phyloP scores from a whole-genome alignment of 306 rosid genomes.

The Vicia villosa region DNA sequence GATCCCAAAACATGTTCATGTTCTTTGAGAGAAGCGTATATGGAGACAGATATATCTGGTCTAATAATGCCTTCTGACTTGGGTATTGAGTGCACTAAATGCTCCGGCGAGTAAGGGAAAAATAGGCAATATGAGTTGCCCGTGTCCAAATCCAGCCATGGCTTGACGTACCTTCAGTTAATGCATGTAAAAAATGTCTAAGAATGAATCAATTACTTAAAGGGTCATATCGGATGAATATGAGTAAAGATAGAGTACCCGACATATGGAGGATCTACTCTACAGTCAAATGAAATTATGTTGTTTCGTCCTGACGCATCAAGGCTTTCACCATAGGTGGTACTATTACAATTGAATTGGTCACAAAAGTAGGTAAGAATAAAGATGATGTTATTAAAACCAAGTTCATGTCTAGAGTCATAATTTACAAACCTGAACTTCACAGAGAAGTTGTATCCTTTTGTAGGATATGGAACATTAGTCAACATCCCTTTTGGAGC shows the following conservation, averaged over 20 bases:
- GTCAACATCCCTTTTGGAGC: conserved; percentile 84
- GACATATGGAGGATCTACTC: conserved; percentile 81
- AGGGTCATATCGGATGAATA: conserved; percentile 16
- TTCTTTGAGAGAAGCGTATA: conserved; percentile 68
- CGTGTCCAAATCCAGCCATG: conserved; percentile 79
- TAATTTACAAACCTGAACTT: conserved; percentile 69
- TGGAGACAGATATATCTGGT: conserved; percentile 63
- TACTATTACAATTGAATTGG: conserved; percentile 36
- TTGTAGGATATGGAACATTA: conserved; percentile 78
- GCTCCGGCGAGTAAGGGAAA: conserved; percentile 91
- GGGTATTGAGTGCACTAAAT: conserved; percentile 69
- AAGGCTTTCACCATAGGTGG: conserved; percentile 41
- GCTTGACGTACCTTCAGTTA: conserved; percentile 72
- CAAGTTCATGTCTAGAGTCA: conserved; percentile 26
- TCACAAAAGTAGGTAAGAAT: conserved; percentile 22
- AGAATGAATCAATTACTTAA: conserved; percentile 23
- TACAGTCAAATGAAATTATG: conserved; percentile 62
- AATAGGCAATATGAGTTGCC: conserved; percentile 81
- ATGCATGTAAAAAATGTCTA: conserved; percentile 29
- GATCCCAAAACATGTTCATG: conserved; percentile 66
- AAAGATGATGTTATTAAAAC: conserved; percentile 30
- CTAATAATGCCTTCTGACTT: conserved; percentile 72
- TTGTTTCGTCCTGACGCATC: conserved; percentile 51
- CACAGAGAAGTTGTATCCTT: conserved; percentile 88
- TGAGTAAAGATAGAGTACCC: conserved; percentile 62